Conservation (phyloP, 2,329 filamentous ascomycete species). For the Taxawa tesnikishii region DNA sequence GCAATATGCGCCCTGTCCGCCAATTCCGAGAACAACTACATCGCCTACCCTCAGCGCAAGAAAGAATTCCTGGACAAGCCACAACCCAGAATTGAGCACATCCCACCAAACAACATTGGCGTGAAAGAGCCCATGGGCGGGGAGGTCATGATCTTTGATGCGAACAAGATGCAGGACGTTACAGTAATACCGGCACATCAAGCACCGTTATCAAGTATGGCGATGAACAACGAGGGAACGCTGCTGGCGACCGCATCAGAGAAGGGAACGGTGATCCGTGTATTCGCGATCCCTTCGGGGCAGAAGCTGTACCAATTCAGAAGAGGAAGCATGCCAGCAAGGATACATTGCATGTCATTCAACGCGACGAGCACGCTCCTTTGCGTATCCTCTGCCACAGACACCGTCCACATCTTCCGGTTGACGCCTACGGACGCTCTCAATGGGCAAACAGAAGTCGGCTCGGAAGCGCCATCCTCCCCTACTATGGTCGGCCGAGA, state of each 20-base stretch:
- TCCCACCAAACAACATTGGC: conserved; percentile 67
- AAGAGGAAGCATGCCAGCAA: conserved; percentile 85
- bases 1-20: conserved; percentile 88
- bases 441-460: background rate
- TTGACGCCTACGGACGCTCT: conserved; percentile 35
- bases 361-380: conserved; percentile 87
- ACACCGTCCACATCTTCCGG: conserved; percentile 94
- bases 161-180: conserved; percentile 76
- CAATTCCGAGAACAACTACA: conserved; percentile 89
- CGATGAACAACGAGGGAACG: conserved; percentile 84
- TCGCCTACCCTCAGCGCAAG: conserved; percentile 80
- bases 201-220: conserved; percentile 78
- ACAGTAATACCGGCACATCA: conserved; percentile 94
- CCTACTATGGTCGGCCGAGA: conserved; percentile 16
- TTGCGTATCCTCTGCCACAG: conserved; percentile 89
- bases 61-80: conserved; percentile 33
- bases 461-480: conserved; percentile 11
- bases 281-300: conserved; percentile 83
- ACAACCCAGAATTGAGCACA: conserved; percentile 53
- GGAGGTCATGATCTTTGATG: conserved; percentile 87
- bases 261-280: conserved; percentile 92
- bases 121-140: conserved; percentile 69
- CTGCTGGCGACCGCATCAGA: conserved; percentile 89
- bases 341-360: conserved; percentile 98
- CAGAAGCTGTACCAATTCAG: conserved; percentile 95